Conservation (phyloP, 768 basidiomycete species). For the Tricholoma furcatifolium region DNA sequence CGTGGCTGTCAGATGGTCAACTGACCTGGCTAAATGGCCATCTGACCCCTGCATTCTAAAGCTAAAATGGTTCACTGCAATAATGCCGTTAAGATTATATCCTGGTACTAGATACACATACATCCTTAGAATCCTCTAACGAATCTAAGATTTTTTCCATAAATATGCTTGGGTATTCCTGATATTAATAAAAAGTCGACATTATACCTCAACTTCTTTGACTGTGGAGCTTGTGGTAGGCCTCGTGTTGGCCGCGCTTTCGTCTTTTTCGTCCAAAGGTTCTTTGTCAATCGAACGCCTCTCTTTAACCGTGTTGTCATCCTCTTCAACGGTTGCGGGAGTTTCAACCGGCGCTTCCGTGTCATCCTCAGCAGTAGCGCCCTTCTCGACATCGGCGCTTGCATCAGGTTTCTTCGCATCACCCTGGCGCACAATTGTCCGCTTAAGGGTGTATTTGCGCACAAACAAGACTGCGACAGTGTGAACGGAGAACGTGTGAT, state of each 20-base stretch:
- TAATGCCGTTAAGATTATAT: background rate
- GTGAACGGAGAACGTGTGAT: background rate
- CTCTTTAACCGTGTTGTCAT: slow-evolving; percentile 24
- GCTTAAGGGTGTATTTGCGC: slow-evolving; percentile 57
- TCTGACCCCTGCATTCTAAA: background rate
- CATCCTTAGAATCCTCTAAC: background rate
- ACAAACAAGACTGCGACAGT: slow-evolving; percentile 47
- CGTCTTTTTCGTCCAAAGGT: slow-evolving; percentile 9
- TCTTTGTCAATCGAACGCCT: slow-evolving; percentile 18
- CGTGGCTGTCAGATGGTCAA: slow-evolving; percentile 10
- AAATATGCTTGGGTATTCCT: background rate
- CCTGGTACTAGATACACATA: background rate
- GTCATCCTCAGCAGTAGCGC: slow-evolving; percentile 8
- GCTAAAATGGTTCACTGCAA: background rate
- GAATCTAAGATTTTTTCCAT: background rate
- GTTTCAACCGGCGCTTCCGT: slow-evolving; percentile 3
- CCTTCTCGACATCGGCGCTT: slow-evolving; percentile 20
- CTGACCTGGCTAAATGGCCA: slow-evolving; percentile 4
- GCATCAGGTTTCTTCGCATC: slow-evolving; percentile 30
- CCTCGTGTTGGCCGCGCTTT: slow-evolving; percentile 14
- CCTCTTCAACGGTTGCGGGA: slow-evolving; percentile 18
- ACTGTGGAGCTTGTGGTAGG: slow-evolving; percentile 23
- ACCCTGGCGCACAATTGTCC: slow-evolving; percentile 41
- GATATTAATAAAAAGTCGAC: background rate
- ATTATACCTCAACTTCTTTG: slow-evolving; percentile 10